Evolutionary conservation across 345 rosid species (phyloP).

Genomic region (Psidium friedrichsthalianum): DNA sequence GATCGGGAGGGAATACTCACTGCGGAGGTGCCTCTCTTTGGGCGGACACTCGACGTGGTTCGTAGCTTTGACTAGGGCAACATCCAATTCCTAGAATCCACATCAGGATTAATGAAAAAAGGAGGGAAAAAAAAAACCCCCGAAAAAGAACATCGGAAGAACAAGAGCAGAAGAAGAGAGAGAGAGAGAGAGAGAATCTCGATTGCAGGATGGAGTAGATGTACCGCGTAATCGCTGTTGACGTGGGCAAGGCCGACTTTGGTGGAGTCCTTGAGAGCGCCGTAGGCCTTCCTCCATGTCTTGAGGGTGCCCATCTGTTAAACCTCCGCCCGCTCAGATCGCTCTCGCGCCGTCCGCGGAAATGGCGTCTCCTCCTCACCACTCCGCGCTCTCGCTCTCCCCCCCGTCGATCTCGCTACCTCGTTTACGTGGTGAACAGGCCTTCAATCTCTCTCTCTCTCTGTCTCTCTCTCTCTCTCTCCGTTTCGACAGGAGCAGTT

Average conservation of each 20-base stretch:
- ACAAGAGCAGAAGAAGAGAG: background rate
- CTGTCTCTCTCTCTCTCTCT: background rate
- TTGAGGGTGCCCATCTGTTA: slow-evolving; percentile 76
- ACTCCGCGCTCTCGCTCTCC: slow-evolving; percentile 1
- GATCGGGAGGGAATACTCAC: slow-evolving; percentile 24
- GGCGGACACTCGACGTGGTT: slow-evolving; percentile 98
- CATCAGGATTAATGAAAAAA: background rate
- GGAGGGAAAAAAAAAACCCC: background rate
- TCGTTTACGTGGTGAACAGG: slow-evolving; percentile 16
- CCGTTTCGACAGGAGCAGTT: background rate
- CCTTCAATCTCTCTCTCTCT: background rate
- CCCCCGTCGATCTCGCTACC: background rate
- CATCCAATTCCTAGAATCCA: slow-evolving; percentile 82
- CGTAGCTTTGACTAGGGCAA: slow-evolving; percentile 93
- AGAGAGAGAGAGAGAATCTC: background rate
- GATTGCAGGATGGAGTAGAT: background rate
- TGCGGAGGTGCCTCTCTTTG: slow-evolving; percentile 86
- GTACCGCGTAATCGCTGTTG: slow-evolving; percentile 93
- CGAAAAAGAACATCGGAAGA: background rate
- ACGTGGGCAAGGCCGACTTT: slow-evolving; percentile 99
- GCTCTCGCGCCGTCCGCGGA: background rate
- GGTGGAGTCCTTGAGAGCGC: slow-evolving; percentile 92
- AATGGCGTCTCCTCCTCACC: background rate
- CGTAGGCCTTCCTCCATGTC: slow-evolving; percentile 92
- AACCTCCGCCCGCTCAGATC: slow-evolving; percentile 23